Conservation (phyloP, 371 early-diverging fungal genomes). For the Lichtheimia corymbifera region DNA sequence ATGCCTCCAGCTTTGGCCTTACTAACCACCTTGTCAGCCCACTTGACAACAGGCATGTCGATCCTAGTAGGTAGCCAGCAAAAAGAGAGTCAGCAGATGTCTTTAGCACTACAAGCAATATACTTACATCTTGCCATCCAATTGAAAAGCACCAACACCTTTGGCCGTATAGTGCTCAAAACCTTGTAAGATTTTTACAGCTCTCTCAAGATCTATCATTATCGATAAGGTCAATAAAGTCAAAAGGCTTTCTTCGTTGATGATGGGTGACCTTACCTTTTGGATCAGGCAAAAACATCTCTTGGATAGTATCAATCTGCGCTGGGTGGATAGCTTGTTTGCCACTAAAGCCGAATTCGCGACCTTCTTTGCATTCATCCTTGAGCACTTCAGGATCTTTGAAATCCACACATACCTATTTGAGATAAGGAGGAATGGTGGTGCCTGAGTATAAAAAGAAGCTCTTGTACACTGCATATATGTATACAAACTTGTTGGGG, state of each 20-base stretch:
- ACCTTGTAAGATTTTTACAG: constrained; percentile 65
- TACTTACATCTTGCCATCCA: constrained; percentile 87
- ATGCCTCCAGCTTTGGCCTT: constrained; percentile 61
- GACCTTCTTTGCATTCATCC: constrained; percentile 84
- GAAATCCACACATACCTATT: too few species aligned
- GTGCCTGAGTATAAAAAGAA: too few species aligned
- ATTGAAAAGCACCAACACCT: constrained; percentile 86
- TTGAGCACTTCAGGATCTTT: constrained; percentile 35
- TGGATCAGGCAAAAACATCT: constrained; percentile 69
- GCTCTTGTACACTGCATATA: too few species aligned
- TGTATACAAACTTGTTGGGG: too few species aligned
- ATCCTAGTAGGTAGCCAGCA: constrained; percentile 43
- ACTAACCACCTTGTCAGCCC: constrained; percentile 67
- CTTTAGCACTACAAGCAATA: neutral
- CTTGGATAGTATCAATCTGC: constrained; percentile 83
- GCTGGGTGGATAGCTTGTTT: constrained; percentile 94
- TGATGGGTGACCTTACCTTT: constrained; percentile 42
- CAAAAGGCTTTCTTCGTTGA: neutral
- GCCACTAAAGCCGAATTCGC: constrained; percentile 90
- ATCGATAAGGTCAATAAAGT: too few species aligned
- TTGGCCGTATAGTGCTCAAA: constrained; percentile 62
- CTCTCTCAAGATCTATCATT: constrained; percentile 56
- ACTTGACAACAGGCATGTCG: constrained; percentile 73
- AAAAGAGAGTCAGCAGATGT: neutral
- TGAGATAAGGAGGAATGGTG: too few species aligned